Percentiles rank a stretch among this genome's conserved stretches.
phyloP scores from a whole-genome alignment of 331 rosid genomes.

The Stylosanthes scabra region DNA sequence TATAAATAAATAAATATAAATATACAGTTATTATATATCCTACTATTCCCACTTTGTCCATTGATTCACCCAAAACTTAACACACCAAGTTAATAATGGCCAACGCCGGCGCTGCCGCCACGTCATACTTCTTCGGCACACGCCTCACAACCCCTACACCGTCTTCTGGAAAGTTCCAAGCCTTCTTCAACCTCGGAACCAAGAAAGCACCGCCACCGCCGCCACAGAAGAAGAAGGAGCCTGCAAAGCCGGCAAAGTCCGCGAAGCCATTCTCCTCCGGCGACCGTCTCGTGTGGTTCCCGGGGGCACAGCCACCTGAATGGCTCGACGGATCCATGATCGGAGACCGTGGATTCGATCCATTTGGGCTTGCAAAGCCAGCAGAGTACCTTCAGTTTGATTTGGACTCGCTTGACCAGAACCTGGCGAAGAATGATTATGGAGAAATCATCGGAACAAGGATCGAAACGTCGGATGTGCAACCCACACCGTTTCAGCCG shows the following conservation, averaged over 20 bases:
- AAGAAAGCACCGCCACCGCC: slow-evolving; percentile 47
- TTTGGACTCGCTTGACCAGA: slow-evolving; percentile 77
- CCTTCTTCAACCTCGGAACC: slow-evolving; percentile 50
- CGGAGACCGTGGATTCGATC: slow-evolving; percentile 86
- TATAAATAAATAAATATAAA: not conserved
- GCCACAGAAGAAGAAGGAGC: slow-evolving; percentile 38
- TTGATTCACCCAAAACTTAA: not conserved
- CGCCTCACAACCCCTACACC: slow-evolving; percentile 31
- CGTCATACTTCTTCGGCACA: slow-evolving; percentile 69
- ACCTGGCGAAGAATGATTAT: slow-evolving; percentile 71
- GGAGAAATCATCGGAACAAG: slow-evolving; percentile 70
- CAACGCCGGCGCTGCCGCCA: slow-evolving; percentile 51
- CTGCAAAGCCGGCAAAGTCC: not conserved
- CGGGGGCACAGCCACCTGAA: slow-evolving; percentile 62
- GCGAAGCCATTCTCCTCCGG: not conserved
- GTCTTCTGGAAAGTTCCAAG: slow-evolving; percentile 52
- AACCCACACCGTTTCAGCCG: slow-evolving; percentile 82
- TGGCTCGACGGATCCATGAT: slow-evolving; percentile 78
- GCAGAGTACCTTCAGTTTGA: slow-evolving; percentile 80
- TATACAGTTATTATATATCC: not conserved
- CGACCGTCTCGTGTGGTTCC: slow-evolving; percentile 68
- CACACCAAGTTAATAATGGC: slow-evolving; percentile 45
- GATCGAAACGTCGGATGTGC: slow-evolving; percentile 51
- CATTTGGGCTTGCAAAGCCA: slow-evolving; percentile 66
- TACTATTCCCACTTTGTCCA: slow-evolving; percentile 17